Percentiles rank a stretch among this genome's conserved stretches.
Evolutionary conservation across 2,329 filamentous ascomycete genomes (phyloP).

Genomic region (Paecilomyces niveus): DNA sequence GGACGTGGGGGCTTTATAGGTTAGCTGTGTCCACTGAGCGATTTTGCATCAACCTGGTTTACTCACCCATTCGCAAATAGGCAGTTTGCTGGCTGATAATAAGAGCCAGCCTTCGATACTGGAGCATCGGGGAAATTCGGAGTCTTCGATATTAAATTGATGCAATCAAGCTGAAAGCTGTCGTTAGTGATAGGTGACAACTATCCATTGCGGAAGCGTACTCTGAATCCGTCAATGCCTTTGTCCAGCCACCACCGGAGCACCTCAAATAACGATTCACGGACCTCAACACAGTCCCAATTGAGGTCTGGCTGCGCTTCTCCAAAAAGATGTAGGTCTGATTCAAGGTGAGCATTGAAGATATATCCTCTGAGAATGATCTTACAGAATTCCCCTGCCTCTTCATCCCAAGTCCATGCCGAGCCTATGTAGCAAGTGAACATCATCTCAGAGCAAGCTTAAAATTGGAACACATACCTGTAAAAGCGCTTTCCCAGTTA

Average conservation of each 20-base stretch:
- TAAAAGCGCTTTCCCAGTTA: background rate
- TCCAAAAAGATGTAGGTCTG: slow-evolving; percentile 59
- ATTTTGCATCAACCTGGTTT: background rate
- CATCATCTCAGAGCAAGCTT: background rate
- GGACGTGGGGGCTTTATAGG: slow-evolving; percentile 26
- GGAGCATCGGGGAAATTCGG: slow-evolving; percentile 41
- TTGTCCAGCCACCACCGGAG: slow-evolving; percentile 69
- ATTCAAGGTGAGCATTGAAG: background rate
- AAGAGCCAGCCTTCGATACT: slow-evolving; percentile 39
- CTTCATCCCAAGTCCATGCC: slow-evolving; percentile 52
- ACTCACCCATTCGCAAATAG: slow-evolving; percentile 55
- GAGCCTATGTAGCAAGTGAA: background rate
- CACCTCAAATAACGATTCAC: slow-evolving; percentile 58
- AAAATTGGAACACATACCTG: background rate
- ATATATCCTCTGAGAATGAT: background rate
- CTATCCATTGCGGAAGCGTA: slow-evolving; percentile 20
- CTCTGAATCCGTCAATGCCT: slow-evolving; percentile 64
- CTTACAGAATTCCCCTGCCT: slow-evolving; percentile 56
- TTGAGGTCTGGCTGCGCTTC: slow-evolving; percentile 69
- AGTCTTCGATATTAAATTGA: slow-evolving; percentile 60
- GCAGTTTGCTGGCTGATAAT: slow-evolving; percentile 45
- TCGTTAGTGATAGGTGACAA: background rate
- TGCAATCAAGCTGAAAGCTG: slow-evolving; percentile 42
- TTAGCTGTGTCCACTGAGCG: background rate
- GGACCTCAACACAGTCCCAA: slow-evolving; percentile 61